Base-by-base conservation (phyloP, 345 rosid genomes). In the Combretum micranthum region DNA sequence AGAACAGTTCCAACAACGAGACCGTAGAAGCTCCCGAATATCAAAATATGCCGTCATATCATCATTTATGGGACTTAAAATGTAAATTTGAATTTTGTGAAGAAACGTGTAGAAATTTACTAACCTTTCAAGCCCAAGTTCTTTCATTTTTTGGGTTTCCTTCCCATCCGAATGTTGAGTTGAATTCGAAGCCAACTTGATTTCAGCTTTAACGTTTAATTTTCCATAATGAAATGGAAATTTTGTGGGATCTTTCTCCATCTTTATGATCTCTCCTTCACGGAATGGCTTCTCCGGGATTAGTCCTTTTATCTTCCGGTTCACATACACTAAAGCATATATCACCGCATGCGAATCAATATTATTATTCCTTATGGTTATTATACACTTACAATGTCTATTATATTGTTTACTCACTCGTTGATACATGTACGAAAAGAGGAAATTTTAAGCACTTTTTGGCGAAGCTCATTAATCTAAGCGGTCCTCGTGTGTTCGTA, bases 91-190 rank as follows among this genome's bases (percentile, higher is more conserved):
- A 26, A 3, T 18, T 10, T 7, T 14, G 2, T 42, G 17, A 20
- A 16, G 44, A n/a, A 14, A 44, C n/a, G 4, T 19, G 5, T 3
- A 4, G 15, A 4, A 9, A 23, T 19, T 22, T 23, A 48, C 21
- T 44, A 14, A 77, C 83, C 86, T 73, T 46, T 71, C 58, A 25
- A 48, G 1, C 13, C 86, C 81, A 20, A 73, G 47, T 32, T 71
- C 70, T 53, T 61, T 77, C 56, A 76, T 63, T 46, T 68, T 75
- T 43, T 17, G 69, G 32, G 15, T 49, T 53, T 65, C 64, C 23
- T 61, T 53, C 0, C 60, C 53, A 20, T 50, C 59, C 32, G 72
- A 53, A 9, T 52, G 50, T 60, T 56, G 54, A 8, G 16, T 56
- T 7, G 66, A 16, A 45, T 69, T 76, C 16, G 59, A 47, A 43